Evolutionary conservation across 352 stramenopile genomes (phyloP), one percentile per base, ranked within the genome.

Genomic region (Hyaloperonospora arabidopsidis): DNA sequence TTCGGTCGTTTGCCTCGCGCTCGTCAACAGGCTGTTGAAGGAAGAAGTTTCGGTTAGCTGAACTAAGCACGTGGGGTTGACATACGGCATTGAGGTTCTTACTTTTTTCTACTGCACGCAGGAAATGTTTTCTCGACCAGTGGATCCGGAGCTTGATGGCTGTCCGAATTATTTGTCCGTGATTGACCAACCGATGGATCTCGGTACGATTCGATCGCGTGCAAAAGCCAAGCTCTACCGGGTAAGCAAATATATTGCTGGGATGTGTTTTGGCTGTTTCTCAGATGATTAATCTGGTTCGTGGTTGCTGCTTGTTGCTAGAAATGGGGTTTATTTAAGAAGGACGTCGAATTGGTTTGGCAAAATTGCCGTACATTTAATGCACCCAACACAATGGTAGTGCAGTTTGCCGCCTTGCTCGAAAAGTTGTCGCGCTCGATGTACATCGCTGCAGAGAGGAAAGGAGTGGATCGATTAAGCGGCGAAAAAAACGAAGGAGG

Each of bases 281-380:
- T 45, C 15, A 5, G 34, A 6, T 58, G 15, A 50, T 64, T 35
- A 68, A 40, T 15, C 41, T 32, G 11, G 17, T 23, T 52, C 61
- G 41, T 64, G 7, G 15, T 41, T n/a, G 36, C 29, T 45, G 25
- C 45, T 35, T 14, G 47, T 48, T 28, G 18, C 4, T 59, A 91
- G 81, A 76, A 68, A 49, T 91, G 84, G 80, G 63, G 80, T 48
- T 51, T 70, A 54, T 93, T 95, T 71, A 87, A 86, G 54, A 62
- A 60, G 35, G 86, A 95, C 54, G 65, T 94, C 36, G 67, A 84
- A 32, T 79, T 70, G 38, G 80, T 95, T 40, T 95, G 85, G 80
- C 58, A 70, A 25, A 95, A 95, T 61, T 95, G 86, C 56, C 75
- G 82, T 28, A 57, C 61, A 29, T 95, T 88, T 57, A 94, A 95